These are phyloP conservation scores for Schizophyllum commune DNA, from an alignment of 1,284 basidiomycete species.

Conservation along the genomic window DNA sequence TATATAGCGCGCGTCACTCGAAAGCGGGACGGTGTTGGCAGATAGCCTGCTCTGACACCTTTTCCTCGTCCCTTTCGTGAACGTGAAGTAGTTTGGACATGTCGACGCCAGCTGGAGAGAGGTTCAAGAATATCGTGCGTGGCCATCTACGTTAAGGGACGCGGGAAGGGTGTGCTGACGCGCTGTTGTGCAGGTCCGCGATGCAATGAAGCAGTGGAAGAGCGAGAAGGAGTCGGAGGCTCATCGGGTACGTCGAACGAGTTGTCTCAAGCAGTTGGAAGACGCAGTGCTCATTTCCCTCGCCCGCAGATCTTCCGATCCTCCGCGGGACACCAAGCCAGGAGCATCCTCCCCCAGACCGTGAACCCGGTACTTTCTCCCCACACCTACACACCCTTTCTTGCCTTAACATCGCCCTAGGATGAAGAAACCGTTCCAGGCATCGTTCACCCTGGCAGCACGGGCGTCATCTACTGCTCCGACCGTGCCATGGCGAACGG, in stretches of 20 bases:
- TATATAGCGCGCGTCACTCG: too few relatives aligned
- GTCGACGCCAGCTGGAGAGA: not conserved
- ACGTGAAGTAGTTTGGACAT: not conserved
- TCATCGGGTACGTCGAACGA: conserved; percentile 48
- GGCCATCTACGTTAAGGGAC: not conserved
- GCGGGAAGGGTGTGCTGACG: not conserved
- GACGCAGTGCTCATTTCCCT: conserved; percentile 1
- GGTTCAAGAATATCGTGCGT: not conserved
- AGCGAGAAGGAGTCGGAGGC: conserved; percentile 81
- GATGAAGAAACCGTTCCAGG: conserved; percentile 81
- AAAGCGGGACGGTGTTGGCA: not conserved
- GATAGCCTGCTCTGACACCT: not conserved
- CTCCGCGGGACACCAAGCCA: conserved; percentile 59
- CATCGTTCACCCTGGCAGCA: conserved; percentile 70
- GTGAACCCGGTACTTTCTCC: conserved; percentile 50
- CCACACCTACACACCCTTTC: conserved; percentile 4
- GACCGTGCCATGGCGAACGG: conserved; percentile 87
- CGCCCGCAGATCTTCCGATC: conserved; percentile 56
- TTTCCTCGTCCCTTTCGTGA: not conserved
- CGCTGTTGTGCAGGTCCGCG: conserved; percentile 37
- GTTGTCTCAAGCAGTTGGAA: not conserved
- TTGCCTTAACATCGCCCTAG: conserved; percentile 23
- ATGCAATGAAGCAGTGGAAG: conserved; percentile 48
- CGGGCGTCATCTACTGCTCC: conserved; percentile 82
- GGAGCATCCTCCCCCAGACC: conserved; percentile 55